Conservation (phyloP, 352 stramenopile species). For the Thalassiosira ordinaria region DNA sequence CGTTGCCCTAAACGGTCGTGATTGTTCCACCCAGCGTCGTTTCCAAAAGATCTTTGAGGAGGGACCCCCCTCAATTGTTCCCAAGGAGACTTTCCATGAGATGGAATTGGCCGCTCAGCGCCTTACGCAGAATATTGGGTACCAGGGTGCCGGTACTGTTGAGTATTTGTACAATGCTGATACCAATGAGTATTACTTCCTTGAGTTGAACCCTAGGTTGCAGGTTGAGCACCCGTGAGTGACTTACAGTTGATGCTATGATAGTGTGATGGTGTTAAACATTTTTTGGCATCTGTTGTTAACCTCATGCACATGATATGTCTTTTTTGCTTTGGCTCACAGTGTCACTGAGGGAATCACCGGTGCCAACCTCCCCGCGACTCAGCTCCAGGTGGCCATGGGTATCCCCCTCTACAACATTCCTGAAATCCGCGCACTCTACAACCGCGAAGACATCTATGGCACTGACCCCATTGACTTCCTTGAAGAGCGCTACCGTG, state of each 20-base stretch:
- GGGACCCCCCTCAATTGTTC: constrained; percentile 92
- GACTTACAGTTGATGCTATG: no score
- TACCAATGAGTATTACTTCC: constrained; percentile 97
- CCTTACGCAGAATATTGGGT: constrained; percentile 98
- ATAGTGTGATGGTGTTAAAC: no score
- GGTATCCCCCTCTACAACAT: constrained; percentile 99
- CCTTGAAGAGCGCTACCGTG: constrained; percentile 88
- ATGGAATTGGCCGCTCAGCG: constrained; percentile 99
- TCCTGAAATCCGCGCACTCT: constrained; percentile 95
- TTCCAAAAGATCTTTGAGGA: constrained; percentile 99
- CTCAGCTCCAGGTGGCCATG: constrained; percentile 99
- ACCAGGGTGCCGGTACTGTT: constrained; percentile 98
- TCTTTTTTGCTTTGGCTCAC: no score
- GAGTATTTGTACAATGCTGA: constrained; percentile 98
- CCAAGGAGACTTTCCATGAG: constrained; percentile 94
- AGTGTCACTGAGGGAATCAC: constrained; percentile 99
- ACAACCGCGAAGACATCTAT: constrained; percentile 91
- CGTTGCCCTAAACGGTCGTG: constrained; percentile 97
- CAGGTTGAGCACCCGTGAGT: constrained; percentile 99
- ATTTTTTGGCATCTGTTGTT: no score
- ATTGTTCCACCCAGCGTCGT: constrained; percentile 99
- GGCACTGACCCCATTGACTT: constrained; percentile 95
- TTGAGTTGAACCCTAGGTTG: constrained; percentile 99
- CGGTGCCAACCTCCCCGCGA: constrained; percentile 96
- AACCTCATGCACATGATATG: no score